Evolutionary conservation across 129 eudicot genomes (phyloP).

Genomic region (Logfia minima): DNA sequence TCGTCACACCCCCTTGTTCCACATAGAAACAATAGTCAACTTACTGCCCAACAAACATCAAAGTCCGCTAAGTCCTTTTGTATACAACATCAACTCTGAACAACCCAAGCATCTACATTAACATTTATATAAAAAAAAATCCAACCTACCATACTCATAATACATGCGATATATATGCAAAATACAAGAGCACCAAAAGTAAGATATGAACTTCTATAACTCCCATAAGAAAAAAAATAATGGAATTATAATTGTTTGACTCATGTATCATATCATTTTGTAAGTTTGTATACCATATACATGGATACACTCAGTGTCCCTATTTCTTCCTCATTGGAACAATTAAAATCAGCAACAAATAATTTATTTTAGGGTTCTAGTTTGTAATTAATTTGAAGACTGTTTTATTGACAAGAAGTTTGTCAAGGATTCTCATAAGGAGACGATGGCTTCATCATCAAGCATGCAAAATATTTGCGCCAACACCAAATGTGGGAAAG

Average conservation of each 20-base stretch:
- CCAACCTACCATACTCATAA: background rate
- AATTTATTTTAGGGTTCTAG: background rate
- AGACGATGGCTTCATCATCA: background rate
- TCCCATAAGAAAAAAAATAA: too few relatives aligned
- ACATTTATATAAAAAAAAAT: background rate
- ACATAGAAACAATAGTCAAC: too few relatives aligned
- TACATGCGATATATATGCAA: background rate
- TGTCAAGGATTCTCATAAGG: background rate
- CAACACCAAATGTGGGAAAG: slow-evolving; percentile 4
- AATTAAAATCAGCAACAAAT: background rate
- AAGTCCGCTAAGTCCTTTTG: too few relatives aligned
- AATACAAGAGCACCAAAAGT: background rate
- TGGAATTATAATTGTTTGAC: too few relatives aligned
- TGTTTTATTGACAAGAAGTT: background rate
- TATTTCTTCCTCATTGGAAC: background rate
- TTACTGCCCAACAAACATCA: too few relatives aligned
- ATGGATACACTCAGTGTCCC: background rate
- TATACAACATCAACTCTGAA: too few relatives aligned
- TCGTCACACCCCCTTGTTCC: too few relatives aligned
- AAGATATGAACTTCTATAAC: too few relatives aligned
- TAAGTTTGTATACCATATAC: background rate
- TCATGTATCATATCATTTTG: too few relatives aligned
- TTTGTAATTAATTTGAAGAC: background rate
- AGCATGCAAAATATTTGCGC: background rate
- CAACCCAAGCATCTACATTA: background rate